Conservation (phyloP, 2,329 filamentous ascomycete genomes). For the Aspergillus uvarum region DNA sequence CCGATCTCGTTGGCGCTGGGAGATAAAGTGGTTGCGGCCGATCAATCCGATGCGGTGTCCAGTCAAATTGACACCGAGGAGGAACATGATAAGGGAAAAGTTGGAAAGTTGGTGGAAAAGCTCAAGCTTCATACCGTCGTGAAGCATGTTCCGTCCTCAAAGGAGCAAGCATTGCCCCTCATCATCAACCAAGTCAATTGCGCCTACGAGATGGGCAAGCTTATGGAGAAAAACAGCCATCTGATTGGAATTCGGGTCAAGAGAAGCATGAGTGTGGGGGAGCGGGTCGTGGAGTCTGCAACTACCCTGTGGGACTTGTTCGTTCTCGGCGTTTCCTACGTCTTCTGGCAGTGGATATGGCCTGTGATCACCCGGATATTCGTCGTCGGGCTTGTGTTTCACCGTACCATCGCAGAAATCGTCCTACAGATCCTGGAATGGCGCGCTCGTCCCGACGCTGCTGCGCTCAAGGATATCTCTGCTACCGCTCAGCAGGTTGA, state of each 20-base stretch:
- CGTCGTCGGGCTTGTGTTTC: slow-evolving; percentile 73
- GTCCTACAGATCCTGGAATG: slow-evolving; percentile 81
- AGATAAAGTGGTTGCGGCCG: slow-evolving; percentile 58
- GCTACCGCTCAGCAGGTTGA: slow-evolving; percentile 97
- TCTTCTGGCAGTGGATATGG: slow-evolving; percentile 73
- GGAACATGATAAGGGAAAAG: slow-evolving; percentile 64
- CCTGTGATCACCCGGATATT: slow-evolving; percentile 72
- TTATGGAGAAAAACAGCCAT: slow-evolving; percentile 87
- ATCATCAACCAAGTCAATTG: slow-evolving; percentile 96
- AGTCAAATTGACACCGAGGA: slow-evolving; percentile 70
- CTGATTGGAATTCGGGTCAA: slow-evolving; percentile 78
- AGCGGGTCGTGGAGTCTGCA: slow-evolving; percentile 90
- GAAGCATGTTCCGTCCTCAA: slow-evolving; percentile 71
- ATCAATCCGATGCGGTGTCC: slow-evolving; percentile 36
- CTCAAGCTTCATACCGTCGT: slow-evolving; percentile 83
- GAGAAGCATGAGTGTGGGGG: slow-evolving; percentile 85
- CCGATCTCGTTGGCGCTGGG: slow-evolving; percentile 85
- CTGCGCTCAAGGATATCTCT: slow-evolving; percentile 91
- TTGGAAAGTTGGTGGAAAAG: slow-evolving; percentile 74
- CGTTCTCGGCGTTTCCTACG: slow-evolving; percentile 65
- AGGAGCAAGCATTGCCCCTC: slow-evolving; percentile 75
- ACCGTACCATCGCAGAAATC: slow-evolving; percentile 77
- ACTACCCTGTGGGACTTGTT: slow-evolving; percentile 79
- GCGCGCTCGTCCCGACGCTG: slow-evolving; percentile 71
- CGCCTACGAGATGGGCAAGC: slow-evolving; percentile 80